Evolutionary conservation across 2,329 filamentous ascomycete species (phyloP), one percentile per base, ranked within the genome.

Genomic region (Sporothrix pseudoabietina): DNA sequence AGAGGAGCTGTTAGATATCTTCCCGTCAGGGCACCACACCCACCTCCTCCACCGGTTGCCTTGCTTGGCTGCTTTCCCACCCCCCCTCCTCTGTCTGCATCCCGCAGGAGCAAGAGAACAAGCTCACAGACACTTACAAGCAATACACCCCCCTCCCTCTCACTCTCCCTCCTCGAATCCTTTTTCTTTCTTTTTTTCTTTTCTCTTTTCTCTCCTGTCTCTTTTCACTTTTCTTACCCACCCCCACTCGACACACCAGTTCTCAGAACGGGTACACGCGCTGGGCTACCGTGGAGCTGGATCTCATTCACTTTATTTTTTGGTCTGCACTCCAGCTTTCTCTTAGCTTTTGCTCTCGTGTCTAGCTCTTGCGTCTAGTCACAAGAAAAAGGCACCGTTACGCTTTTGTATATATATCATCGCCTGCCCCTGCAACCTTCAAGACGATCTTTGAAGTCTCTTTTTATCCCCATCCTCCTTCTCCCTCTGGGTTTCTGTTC

Each of bases 201-300:
- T 57, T 57, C 19, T 3, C 4, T 41, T 55, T 39, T 63, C 22
- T 65, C 39, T 69, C 57, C 32, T 49, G n/a, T 65, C 54, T 41
- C 71, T 54, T 32, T 61, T 65, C 54, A 30, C 71, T 54, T 32
- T 61, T 66, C 41, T 39, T 63, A 71, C 49, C 35, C 57, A 63
- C 73, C 73, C 59, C 70, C 70, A 61, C 61, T 69, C 57, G 26
- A 54, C 65, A 44, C n/a, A 22, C 9, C 57, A 32, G 26, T 32
- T 59, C 30, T 35, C 26, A 10, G 30, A 32, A 12, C 30, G 55
- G 30, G 22, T 19, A 61, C 32, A 52, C 59, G 35, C 69, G 57
- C 54, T 66, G 69, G 55, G 16, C 49, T 76, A 75, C 74, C 75
- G 74, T 74, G 72, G 75, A 72, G 47, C 68, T 75, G 75, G 75